phyloP scores from a whole-genome alignment of 352 stramenopile species.

The Albugo candida region DNA sequence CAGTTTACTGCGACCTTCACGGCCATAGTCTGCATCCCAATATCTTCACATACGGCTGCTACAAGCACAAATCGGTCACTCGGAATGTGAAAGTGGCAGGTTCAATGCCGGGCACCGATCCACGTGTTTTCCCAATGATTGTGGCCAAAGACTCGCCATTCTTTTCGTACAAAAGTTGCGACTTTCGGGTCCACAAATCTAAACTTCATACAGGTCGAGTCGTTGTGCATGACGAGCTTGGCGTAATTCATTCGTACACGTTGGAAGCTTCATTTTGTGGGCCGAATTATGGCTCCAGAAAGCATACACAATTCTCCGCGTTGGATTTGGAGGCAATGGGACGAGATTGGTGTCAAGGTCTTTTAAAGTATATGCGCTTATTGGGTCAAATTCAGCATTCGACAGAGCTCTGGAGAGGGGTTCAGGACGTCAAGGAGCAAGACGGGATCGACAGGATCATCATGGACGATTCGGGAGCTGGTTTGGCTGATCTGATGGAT shows the following conservation, averaged over 20 bases:
- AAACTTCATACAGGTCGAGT: slow-evolving; percentile 69
- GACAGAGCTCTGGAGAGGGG: too few relatives aligned
- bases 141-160: slow-evolving; percentile 47
- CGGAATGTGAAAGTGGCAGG: slow-evolving; percentile 20
- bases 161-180: slow-evolving; percentile 45
- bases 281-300: slow-evolving; percentile 37
- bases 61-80: slow-evolving; percentile 76
- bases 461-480: too few relatives aligned
- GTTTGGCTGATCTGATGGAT: too few relatives aligned
- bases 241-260: slow-evolving; percentile 62
- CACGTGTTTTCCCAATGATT: slow-evolving; percentile 63
- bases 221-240: slow-evolving; percentile 59
- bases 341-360: slow-evolving; percentile 41
- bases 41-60: slow-evolving; percentile 89
- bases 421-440: too few relatives aligned
- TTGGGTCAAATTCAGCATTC: slow-evolving; percentile 14
- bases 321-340: slow-evolving; percentile 62
- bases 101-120: slow-evolving; percentile 13
- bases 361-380: slow-evolving; percentile 55
- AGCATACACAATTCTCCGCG: slow-evolving; percentile 59
- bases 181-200: slow-evolving; percentile 62
- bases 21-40: slow-evolving; percentile 88
- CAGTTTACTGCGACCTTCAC: slow-evolving; percentile 82
- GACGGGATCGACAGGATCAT: too few relatives aligned
- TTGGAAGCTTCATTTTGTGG: slow-evolving; percentile 79